Evolutionary conservation across 2,329 filamentous ascomycete genomes (phyloP), one percentile per base, ranked within the genome.

Genomic region (Fusarium subtropicale): DNA sequence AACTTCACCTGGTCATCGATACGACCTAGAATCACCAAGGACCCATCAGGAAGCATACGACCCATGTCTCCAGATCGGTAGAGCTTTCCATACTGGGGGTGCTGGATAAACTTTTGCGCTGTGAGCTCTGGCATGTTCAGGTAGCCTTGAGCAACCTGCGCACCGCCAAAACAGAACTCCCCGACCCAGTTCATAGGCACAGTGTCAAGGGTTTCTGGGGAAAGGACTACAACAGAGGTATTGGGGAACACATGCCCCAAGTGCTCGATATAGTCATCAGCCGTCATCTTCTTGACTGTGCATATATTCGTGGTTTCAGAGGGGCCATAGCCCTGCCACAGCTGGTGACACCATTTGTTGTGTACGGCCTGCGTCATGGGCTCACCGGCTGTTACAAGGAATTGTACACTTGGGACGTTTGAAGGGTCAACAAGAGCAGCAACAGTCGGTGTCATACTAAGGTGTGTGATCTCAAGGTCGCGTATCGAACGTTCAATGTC

Each of bases 261-360:
- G 71, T 94, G 94, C 64, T 90, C 90, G 52, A 92, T 87, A 22
- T 85, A 80, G 72, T 94, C 88, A 1, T 81, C 79, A 0, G 72
- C 69, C 0, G 81, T 78, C 76, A 95, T 89, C 39, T 85, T 83
- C 63, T 90, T 90, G 11, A 95, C 86, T 0, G 91, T 93, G 79
- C 92, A 97, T 22, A 97, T 94, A 69, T 97, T 97, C 2, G 93
- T 97, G 0, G 91, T 93, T 77, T 97, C 94, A 1, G 91, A 93
- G 0, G 93, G 92, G 0, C 93, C 93, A 67, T 97, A 97, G 0
- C 87, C 93, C 81, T 96, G 91, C 76, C 90, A 94, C 0, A 97
- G 82, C 16, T 89, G 85, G 39, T 81, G 84, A 1, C 84, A 85
- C 94, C 94, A 97, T 34, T 84, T 84, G 2, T 85, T 81, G 41